Evolutionary conservation across 345 rosid species (phyloP), one percentile per base, ranked within the genome.

Genomic region (Heritiera fomes): DNA sequence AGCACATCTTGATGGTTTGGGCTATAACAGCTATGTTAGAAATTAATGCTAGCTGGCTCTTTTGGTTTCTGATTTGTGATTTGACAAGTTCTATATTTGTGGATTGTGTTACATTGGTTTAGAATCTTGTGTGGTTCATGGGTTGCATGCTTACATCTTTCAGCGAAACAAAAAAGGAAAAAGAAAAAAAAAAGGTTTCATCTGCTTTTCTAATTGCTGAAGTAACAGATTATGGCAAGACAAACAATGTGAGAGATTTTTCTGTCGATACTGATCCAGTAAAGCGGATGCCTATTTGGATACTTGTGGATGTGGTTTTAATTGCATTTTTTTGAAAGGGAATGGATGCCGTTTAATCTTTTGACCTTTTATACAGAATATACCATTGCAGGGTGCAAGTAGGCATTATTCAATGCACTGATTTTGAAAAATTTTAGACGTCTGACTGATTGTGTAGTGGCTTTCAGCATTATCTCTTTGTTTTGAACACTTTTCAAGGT

Each of bases 41-140:
- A 61, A 8, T 18, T 28, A 8, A 61, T 75, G 32, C 53, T 46
- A 28, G 58, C 76, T 59, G n/a, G 14, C 8, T 60, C 38, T 75
- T 62, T 20, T 59, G 32, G 46, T 68, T 60, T 63, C 60, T 76
- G 61, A 45, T 66, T n/a, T 46, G 80, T 76, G 72, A 71, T 70
- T 49, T 40, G 76, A 56, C 38, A 13, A 76, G 63, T 65, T 60
- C 55, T 71, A 60, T n/a, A 49, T 70, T 61, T 76, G 68, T 23
- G 18, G 58, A 30, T 32, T 30, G 14, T 41, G 59, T 30, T 76
- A 38, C 64, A 76, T 52, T 62, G 40, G 52, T 23, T 58, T 60
- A 53, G 30, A 49, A 38, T 76, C 46, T 14, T 75, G 43, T 73
- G 7, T 30, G 38, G 38, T 28, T 40, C 58, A 50, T 59, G 23